Conservation (phyloP, 2,329 filamentous ascomycete species). For the Diaporthe ampelina region DNA sequence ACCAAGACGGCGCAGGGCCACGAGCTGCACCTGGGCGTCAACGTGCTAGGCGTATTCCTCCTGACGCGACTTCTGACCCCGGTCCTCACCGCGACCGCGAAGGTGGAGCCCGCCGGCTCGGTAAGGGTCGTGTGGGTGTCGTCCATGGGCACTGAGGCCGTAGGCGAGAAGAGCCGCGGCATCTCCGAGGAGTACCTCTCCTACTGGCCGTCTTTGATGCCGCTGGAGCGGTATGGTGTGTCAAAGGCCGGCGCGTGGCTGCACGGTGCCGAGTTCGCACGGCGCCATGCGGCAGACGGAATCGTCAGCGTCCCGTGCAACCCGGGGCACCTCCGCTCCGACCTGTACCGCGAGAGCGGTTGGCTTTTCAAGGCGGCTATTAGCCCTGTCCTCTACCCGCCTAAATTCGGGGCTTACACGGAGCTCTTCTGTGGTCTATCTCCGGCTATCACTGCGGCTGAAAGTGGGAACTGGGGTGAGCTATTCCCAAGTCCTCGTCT, state of each 20-base stretch:
- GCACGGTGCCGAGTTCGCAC: slow-evolving; percentile 45
- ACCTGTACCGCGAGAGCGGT: slow-evolving; percentile 41
- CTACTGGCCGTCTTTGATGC: slow-evolving; percentile 27
- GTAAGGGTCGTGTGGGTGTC: slow-evolving; percentile 46
- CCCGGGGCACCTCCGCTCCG: slow-evolving; percentile 47
- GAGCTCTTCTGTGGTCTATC: slow-evolving; percentile 55
- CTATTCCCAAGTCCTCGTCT: not conserved
- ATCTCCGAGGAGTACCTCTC: slow-evolving; percentile 19
- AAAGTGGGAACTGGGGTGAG: slow-evolving; percentile 45
- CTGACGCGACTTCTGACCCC: too few species aligned
- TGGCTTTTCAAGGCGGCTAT: slow-evolving; percentile 6
- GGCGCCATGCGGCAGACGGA: slow-evolving; percentile 43
- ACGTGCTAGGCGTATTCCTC: slow-evolving; percentile 36
- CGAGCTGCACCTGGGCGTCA: slow-evolving; percentile 40
- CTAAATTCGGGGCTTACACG: slow-evolving; percentile 53
- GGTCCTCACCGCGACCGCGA: slow-evolving; percentile 29
- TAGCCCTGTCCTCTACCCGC: slow-evolving; percentile 39
- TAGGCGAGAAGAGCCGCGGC: slow-evolving; percentile 23
- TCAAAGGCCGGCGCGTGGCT: slow-evolving; percentile 47
- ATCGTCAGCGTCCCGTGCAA: slow-evolving; percentile 47
- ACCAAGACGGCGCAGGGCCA: slow-evolving; percentile 41
- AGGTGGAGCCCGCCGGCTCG: slow-evolving; percentile 35
- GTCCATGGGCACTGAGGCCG: slow-evolving; percentile 36
- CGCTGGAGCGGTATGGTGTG: slow-evolving; percentile 43
- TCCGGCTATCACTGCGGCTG: slow-evolving; percentile 50